phyloP scores from a whole-genome alignment of 2,329 filamentous ascomycete species.

The Coniella lustricola region DNA sequence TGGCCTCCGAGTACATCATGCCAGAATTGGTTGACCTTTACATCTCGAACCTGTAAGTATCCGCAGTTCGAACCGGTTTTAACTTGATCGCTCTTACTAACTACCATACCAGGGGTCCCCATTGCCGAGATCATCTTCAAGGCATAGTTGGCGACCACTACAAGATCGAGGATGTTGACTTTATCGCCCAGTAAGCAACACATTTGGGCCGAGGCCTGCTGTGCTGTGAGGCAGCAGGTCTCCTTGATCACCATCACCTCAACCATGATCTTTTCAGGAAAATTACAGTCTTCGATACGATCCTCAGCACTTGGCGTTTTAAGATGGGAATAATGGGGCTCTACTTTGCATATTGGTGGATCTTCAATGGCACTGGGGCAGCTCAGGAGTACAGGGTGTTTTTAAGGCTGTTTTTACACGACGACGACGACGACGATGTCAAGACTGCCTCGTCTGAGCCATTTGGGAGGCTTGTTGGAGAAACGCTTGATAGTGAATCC shows the following conservation, averaged over 20 bases:
- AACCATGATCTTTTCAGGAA: background rate
- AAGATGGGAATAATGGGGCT: background rate
- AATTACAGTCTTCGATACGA: background rate
- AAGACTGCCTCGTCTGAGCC: too few relatives aligned
- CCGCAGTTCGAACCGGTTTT: background rate
- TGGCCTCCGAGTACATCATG: constrained; percentile 75
- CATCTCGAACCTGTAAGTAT: constrained; percentile 72
- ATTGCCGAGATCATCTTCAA: constrained; percentile 24
- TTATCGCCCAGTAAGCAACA: constrained; percentile 36
- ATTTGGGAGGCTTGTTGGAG: background rate
- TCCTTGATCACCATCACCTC: background rate
- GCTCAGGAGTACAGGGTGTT: constrained; percentile 13
- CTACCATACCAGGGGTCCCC: constrained; percentile 23
- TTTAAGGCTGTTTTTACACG: constrained; percentile 16
- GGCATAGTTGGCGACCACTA: constrained; percentile 25
- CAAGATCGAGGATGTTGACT: constrained; percentile 56
- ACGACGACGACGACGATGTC: constrained; percentile 1
- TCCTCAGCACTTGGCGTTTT: background rate
- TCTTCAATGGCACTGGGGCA: background rate
- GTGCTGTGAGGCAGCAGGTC: background rate
- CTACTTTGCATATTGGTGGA: background rate
- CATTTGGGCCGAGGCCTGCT: constrained; percentile 17
- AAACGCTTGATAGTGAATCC: background rate
- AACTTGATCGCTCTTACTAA: background rate
- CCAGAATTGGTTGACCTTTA: constrained; percentile 71